These are phyloP conservation scores for Paraphaeosphaeria minitans DNA, from an alignment of 2,329 filamentous ascomycete species.

Conservation along the genomic window DNA sequence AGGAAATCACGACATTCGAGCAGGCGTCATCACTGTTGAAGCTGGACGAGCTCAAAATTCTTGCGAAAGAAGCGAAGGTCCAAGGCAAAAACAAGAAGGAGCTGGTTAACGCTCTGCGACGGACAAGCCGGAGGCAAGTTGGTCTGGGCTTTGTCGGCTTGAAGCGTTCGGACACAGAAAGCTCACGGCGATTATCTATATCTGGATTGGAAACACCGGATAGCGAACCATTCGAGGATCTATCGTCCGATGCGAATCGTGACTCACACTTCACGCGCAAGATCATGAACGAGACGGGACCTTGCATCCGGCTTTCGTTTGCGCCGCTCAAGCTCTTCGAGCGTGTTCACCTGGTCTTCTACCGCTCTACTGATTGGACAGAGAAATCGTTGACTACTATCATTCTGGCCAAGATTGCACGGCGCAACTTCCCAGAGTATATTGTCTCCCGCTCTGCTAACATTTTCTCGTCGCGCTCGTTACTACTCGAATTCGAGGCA, in stretches of 20 bases:
- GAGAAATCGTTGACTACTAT: slow-evolving; percentile 96
- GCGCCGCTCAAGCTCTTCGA: slow-evolving; percentile 82
- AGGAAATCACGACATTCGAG: slow-evolving; percentile 75
- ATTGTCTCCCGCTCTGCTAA: slow-evolving; percentile 87
- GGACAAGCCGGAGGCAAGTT: slow-evolving; percentile 73
- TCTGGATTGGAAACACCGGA: slow-evolving; percentile 42
- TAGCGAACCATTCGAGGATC: slow-evolving; percentile 49
- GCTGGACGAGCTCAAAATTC: slow-evolving; percentile 82
- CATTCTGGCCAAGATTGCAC: slow-evolving; percentile 87
- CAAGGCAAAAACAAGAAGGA: slow-evolving; percentile 88
- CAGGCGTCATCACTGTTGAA: slow-evolving; percentile 81
- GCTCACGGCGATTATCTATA: slow-evolving; percentile 56
- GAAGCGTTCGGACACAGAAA: slow-evolving; percentile 66
- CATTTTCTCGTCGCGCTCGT: slow-evolving; percentile 78
- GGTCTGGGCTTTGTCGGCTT: slow-evolving; percentile 74
- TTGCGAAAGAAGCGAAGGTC: slow-evolving; percentile 86
- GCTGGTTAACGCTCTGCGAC: slow-evolving; percentile 73
- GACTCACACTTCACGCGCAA: slow-evolving; percentile 77
- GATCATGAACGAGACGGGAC: slow-evolving; percentile 76
- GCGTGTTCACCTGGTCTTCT: slow-evolving; percentile 93
- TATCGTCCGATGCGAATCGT: slow-evolving; percentile 62
- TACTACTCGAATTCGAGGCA: slow-evolving; percentile 86
- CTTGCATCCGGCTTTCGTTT: slow-evolving; percentile 80
- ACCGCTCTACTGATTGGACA: slow-evolving; percentile 94
- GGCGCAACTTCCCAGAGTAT: slow-evolving; percentile 85